Percentiles rank a stretch among this genome's conserved stretches.
Evolutionary conservation across 2,329 filamentous ascomycete genomes (phyloP).

Genomic region (Cordyceps cateniannulata): DNA sequence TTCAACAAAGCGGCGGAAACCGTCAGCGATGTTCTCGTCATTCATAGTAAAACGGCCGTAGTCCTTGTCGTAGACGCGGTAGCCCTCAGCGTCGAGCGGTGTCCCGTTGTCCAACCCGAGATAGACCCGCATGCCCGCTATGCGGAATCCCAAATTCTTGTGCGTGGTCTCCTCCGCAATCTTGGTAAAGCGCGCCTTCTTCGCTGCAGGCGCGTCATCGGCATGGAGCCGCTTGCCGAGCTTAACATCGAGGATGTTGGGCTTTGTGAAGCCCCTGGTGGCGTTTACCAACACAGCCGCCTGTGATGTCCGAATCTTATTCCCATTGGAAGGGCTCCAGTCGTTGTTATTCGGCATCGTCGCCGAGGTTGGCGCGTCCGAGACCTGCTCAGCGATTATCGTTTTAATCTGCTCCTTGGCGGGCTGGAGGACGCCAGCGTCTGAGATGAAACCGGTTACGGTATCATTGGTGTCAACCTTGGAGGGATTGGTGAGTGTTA

Average conservation of each 20-base stretch:
- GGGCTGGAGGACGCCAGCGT: slow-evolving; percentile 26
- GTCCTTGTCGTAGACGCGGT: slow-evolving; percentile 57
- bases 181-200: slow-evolving; percentile 54
- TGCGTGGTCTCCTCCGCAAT: slow-evolving; percentile 55
- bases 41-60: slow-evolving; percentile 50
- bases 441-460: slow-evolving; percentile 37
- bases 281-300: slow-evolving; percentile 84
- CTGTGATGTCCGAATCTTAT: slow-evolving; percentile 66
- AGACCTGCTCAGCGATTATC: slow-evolving; percentile 27
- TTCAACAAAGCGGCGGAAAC: slow-evolving; percentile 53
- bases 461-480: slow-evolving; percentile 43
- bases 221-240: slow-evolving; percentile 83
- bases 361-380: slow-evolving; percentile 15
- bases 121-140: slow-evolving; percentile 60
- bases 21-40: slow-evolving; percentile 46
- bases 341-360: slow-evolving; percentile 17
- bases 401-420: slow-evolving; percentile 28
- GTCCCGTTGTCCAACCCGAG: slow-evolving; percentile 46
- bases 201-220: slow-evolving; percentile 56
- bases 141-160: slow-evolving; percentile 52
- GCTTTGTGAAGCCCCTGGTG: slow-evolving; percentile 69
- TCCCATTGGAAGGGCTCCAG: slow-evolving; percentile 45
- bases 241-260: slow-evolving; percentile 92
- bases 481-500: slow-evolving; percentile 57
- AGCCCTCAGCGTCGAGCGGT: slow-evolving; percentile 48